phyloP scores from a whole-genome alignment of 169 alveolate species.

The Eimeria maxima region DNA sequence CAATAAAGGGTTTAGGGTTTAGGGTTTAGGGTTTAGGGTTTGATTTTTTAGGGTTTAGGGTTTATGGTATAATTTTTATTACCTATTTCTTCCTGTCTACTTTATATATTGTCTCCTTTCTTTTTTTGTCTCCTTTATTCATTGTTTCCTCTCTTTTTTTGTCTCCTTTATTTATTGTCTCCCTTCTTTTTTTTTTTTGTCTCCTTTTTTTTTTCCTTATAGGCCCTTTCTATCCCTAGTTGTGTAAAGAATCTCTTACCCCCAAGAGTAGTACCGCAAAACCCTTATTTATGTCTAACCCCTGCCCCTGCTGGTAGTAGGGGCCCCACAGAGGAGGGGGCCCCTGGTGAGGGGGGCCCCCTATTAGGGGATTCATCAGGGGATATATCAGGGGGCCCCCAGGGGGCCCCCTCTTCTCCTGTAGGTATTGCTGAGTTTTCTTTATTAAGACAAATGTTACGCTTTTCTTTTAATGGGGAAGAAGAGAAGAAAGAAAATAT shows the following conservation, averaged over 20 bases:
- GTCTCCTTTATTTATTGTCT: neutral
- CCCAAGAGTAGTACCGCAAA: slow-evolving; percentile 8
- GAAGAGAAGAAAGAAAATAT: neutral
- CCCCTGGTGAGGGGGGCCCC: neutral
- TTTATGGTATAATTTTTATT: neutral
- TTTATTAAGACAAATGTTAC: slow-evolving; percentile 18
- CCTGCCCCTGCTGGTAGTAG: neutral
- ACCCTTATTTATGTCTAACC: slow-evolving; percentile 4
- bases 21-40: neutral
- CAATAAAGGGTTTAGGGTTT: neutral
- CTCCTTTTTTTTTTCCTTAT: neutral
- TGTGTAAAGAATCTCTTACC: slow-evolving; percentile 4
- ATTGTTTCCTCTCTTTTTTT: neutral
- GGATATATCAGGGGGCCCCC: neutral
- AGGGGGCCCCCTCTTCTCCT: slow-evolving; percentile 18
- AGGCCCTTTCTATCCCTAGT: neutral
- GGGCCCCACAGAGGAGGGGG: slow-evolving; percentile 39
- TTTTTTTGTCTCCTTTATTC: neutral
- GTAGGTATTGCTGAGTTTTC: slow-evolving; percentile 37
- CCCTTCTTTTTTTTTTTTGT: too few relatives aligned
- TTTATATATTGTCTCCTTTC: too few relatives aligned
- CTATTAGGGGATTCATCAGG: too few relatives aligned
- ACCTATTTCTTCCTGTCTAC: too few relatives aligned
- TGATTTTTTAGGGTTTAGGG: neutral
- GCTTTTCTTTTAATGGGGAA: neutral